Base-by-base conservation (phyloP, 2,329 filamentous ascomycete species). In the Bipolaris oryzae region DNA sequence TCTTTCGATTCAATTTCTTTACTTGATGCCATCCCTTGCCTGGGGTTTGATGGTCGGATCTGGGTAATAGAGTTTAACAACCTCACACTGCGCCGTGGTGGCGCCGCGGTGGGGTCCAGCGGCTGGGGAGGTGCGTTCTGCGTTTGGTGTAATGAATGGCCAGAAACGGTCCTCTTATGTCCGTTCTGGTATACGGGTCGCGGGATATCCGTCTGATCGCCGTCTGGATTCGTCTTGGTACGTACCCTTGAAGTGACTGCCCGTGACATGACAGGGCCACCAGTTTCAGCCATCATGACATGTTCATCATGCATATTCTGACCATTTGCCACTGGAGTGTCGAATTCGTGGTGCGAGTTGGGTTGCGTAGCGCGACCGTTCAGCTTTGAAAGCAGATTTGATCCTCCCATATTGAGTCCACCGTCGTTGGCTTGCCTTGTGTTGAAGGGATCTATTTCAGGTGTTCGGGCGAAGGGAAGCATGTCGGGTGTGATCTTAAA, bases 161-260 rank as follows among this genome's bases (percentile, higher is more conserved):
- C 94, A 38, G 94, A 96, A n/a, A 96, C 85, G 1, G 92, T 97
- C 65, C 94, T 87, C 78, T 97, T 98, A 74, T 92, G 87, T 58
- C 93, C 90, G 33, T 76, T 74, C 60, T 77, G 68, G 46, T 71
- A 71, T 35, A 74, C 71, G 7, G 74, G 74, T 35, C 71, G 60
- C 3, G 73, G 71, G 34, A 75, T 74, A 25, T 78, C 71, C 49
- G 71, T 69, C 21, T 74, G 70, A 41, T 79, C 76, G 7, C 64
- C 68, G 15, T 80, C 78, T 13, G 78, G 77, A 25, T 71, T 74
- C 18, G 76, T 73, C 47, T 77, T 77, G 23, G 68, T 64, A 55
- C 76, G 75, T 28, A 62, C 71, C 57, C 80, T 70, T 18, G 77
- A 73, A 1, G 74, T 74, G 31, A 79, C 77, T 16, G 75, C 64